phyloP scores from a whole-genome alignment of 164 flowering plant genomes.

The Annona squamosa region DNA sequence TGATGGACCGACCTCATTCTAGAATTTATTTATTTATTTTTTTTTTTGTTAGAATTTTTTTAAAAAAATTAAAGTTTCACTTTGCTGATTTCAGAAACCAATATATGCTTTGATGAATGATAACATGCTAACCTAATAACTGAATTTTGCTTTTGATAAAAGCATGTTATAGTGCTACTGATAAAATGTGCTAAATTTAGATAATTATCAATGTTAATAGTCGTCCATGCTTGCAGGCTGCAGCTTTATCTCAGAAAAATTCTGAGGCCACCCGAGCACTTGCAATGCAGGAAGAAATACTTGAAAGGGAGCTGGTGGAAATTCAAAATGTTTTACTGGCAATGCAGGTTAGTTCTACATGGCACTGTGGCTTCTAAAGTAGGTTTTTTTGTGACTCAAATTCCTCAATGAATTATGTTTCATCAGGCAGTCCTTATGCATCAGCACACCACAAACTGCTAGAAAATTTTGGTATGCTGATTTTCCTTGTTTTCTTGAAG shows the following conservation, averaged over 20 bases:
- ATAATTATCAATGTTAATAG: constrained; percentile 2
- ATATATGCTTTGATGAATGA: no score
- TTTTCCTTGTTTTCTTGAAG: not conserved
- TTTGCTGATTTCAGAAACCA: no score
- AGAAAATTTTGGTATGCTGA: not conserved
- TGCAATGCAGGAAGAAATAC: constrained; percentile 60
- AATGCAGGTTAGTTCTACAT: constrained; percentile 65
- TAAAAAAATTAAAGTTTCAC: no score
- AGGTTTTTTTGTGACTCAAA: not conserved
- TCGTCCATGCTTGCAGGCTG: constrained; percentile 49
- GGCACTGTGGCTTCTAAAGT: not conserved
- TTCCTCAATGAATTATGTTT: not conserved
- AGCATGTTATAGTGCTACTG: no score
- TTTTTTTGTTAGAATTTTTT: no score
- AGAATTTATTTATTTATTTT: no score
- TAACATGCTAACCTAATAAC: no score
- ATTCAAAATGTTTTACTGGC: constrained; percentile 86
- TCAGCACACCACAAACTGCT: not conserved
- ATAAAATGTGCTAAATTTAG: no score
- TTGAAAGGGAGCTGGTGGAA: constrained; percentile 92
- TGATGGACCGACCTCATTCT: not conserved
- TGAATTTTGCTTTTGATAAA: no score
- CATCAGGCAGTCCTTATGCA: not conserved
- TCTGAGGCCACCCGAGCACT: constrained; percentile 86
- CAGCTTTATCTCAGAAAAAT: constrained; percentile 80